Evolutionary conservation across 805 yeast genomes (phyloP).

Genomic region (Kluyveromyces wickerhamii): DNA sequence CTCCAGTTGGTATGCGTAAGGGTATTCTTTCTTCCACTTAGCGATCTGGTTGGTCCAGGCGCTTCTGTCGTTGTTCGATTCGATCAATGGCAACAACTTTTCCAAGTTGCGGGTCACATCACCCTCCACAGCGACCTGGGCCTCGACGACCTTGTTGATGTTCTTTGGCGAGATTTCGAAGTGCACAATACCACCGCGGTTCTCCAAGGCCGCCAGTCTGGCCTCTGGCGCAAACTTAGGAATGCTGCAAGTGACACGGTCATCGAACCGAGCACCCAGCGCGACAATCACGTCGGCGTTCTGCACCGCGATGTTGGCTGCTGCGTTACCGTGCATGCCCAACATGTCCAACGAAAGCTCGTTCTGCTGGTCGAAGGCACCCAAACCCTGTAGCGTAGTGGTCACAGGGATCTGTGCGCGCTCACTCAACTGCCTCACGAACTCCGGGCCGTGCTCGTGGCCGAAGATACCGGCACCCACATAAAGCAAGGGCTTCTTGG

Average conservation of each 20-base stretch:
- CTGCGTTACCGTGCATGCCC: constrained; percentile 97
- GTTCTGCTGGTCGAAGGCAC: constrained; percentile 89
- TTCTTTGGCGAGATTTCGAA: constrained; percentile 95
- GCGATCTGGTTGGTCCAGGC: constrained; percentile 72
- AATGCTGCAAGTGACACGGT: constrained; percentile 88
- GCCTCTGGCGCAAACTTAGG: constrained; percentile 92
- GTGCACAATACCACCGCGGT: constrained; percentile 93
- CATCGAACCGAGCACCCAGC: constrained; percentile 95
- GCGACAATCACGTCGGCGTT: constrained; percentile 89
- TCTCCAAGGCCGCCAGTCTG: constrained; percentile 75
- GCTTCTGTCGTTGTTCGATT: constrained; percentile 56
- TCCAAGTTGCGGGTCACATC: constrained; percentile 79
- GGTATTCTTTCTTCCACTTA: constrained; percentile 81
- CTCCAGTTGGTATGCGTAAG: constrained; percentile 75
- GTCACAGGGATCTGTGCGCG: constrained; percentile 93
- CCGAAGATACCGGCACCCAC: constrained; percentile 89
- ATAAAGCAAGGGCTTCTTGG: constrained; percentile 82
- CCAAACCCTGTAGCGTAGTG: constrained; percentile 88
- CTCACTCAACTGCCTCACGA: constrained; percentile 77
- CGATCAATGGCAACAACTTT: constrained; percentile 61
- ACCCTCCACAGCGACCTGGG: constrained; percentile 95
- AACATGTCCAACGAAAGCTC: constrained; percentile 89
- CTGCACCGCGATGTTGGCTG: constrained; percentile 92
- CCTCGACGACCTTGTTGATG: constrained; percentile 94
- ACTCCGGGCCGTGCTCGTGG: constrained; percentile 68